Evolutionary conservation across 768 basidiomycete species (phyloP), one percentile per base, ranked within the genome.

Genomic region (Suillus variegatus): DNA sequence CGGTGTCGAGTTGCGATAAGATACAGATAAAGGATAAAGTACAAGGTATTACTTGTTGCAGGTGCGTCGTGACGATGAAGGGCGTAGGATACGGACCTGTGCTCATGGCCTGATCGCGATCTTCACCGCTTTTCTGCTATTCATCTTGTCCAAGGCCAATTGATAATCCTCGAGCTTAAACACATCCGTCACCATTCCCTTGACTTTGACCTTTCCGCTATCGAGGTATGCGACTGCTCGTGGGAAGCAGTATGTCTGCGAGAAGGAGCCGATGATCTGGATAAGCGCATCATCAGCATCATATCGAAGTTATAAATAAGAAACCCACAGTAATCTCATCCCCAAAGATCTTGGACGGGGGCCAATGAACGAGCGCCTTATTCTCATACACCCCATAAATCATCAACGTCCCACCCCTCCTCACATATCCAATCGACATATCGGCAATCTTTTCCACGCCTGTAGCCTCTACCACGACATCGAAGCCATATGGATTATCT

Each of bases 311-410:
- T 49, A 49, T 49, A 22, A 22, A 49, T 49, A 14, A 25, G 32
- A 25, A 28, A 67, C 73, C 5, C 61, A 87, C 86, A 67, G 76
- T 81, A 67, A 92, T 91, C 73, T 92, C 91, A 71, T 92, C 88
- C 13, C 81, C 79, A 75, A 89, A 87, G 64, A 93, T 92, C 82
- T 92, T 93, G 61, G 88, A 86, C 4, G 94, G 94, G 1, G 93
- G 86, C 93, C 93, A 96, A 70, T 89, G 87, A 2, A 96, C 92
- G 25, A 85, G 82, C 1, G 93, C 94, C 67, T 88, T 88, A 79
- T 95, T 89, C 76, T 89, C 90, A 74, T 96, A 97, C 46, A 96
- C 94, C 47, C 94, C 94, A 71, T 97, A 97, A 52, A 94, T 84
- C 88, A 94, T 89, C 73, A 94, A 76, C 4, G 92, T 93, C 20